A percentile compares a stretch with the other conserved stretches of the same genome.
These are phyloP conservation scores for Scedosporium aurantiacum DNA, from an alignment of 2,329 filamentous ascomycete species.

Conservation along the genomic window DNA sequence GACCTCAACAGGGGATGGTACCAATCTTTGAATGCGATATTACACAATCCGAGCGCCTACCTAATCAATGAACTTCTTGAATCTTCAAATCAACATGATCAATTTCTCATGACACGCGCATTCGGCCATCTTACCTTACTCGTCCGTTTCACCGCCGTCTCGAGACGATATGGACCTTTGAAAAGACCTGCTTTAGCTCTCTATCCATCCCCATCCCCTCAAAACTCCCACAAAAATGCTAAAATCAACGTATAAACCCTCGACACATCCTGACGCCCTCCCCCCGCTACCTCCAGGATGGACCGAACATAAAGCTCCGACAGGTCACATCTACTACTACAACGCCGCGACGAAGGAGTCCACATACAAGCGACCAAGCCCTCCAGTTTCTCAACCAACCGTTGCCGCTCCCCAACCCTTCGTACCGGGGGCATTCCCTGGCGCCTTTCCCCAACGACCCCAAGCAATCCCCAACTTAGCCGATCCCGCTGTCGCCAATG, in stretches of 20 bases:
- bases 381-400: conserved; percentile 11
- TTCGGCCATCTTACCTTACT: too few relatives aligned
- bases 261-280: conserved; percentile 22
- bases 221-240: conserved; percentile 39
- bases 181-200: too few relatives aligned
- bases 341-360: conserved; percentile 72
- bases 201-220: too few relatives aligned
- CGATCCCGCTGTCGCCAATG: conserved; percentile 46
- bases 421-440: conserved; percentile 21
- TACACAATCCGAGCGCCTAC: too few relatives aligned
- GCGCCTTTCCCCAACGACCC: conserved; percentile 17
- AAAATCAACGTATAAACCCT: conserved; percentile 64
- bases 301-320: conserved; percentile 87
- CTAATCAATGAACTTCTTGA: too few relatives aligned
- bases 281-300: conserved; percentile 66
- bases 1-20: too few relatives aligned
- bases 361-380: conserved; percentile 69
- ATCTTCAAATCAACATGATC: too few relatives aligned
- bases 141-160: too few relatives aligned
- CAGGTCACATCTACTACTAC: conserved; percentile 82
- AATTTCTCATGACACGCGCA: too few relatives aligned
- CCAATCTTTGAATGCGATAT: too few relatives aligned
- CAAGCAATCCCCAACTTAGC: conserved; percentile 25
- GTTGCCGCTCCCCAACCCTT: conserved; percentile 11
- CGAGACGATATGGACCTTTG: too few relatives aligned